Evolutionary conservation across 2,329 filamentous ascomycete genomes (phyloP).

Genomic region (Cladobotryum mycophilum): DNA sequence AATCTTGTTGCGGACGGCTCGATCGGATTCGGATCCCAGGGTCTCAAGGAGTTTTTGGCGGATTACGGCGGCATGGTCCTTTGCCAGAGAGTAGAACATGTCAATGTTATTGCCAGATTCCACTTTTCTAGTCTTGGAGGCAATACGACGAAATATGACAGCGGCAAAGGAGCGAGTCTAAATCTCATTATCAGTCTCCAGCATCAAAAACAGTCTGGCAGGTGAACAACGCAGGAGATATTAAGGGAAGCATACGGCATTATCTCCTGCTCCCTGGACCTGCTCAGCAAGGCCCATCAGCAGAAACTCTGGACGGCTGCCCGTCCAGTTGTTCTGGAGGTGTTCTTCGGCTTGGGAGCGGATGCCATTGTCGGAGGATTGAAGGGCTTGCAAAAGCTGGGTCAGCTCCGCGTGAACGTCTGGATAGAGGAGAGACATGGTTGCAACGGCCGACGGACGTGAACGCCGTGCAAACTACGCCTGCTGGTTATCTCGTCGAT

Average conservation of each 20-base stretch:
- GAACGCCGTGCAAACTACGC: slow-evolving; percentile 17
- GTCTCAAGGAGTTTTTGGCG: slow-evolving; percentile 76
- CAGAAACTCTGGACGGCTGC: slow-evolving; percentile 73
- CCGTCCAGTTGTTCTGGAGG: slow-evolving; percentile 84
- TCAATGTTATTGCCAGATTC: slow-evolving; percentile 67
- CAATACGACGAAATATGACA: slow-evolving; percentile 89
- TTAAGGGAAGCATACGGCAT: slow-evolving; percentile 48
- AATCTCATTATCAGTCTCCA: slow-evolving; percentile 11
- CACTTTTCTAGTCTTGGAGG: slow-evolving; percentile 79
- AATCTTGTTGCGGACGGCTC: slow-evolving; percentile 83
- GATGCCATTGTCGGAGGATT: slow-evolving; percentile 80
- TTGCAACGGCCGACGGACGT: slow-evolving; percentile 19
- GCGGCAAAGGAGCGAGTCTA: slow-evolving; percentile 82
- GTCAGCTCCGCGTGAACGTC: slow-evolving; percentile 79
- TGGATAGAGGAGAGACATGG: slow-evolving; percentile 75
- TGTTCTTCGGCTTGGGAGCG: slow-evolving; percentile 85
- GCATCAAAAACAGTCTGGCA: slow-evolving; percentile 1
- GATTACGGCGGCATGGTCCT: slow-evolving; percentile 70
- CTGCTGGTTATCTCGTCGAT: slow-evolving; percentile 10
- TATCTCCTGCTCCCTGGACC: slow-evolving; percentile 69
- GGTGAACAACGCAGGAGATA: neutral
- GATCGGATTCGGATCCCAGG: slow-evolving; percentile 65
- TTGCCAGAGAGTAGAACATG: slow-evolving; percentile 73
- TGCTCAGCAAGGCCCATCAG: slow-evolving; percentile 94
- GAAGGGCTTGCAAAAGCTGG: slow-evolving; percentile 81